Base-by-base conservation (phyloP, 176 grass and related monocot species). In the Chrysopogon serrulatus region DNA sequence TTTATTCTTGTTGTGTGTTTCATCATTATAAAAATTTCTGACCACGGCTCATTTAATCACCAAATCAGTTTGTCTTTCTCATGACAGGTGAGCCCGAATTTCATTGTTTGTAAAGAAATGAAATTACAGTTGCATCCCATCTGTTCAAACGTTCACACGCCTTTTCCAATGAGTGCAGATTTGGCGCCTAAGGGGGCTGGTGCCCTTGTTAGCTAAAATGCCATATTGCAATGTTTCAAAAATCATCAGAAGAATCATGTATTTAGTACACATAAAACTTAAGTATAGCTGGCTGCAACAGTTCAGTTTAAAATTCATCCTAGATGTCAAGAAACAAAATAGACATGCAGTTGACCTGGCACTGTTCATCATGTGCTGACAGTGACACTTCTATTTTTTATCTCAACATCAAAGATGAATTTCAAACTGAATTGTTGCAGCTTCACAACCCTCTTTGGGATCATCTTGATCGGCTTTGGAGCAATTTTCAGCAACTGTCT, bases 1-100 rank as follows among this genome's bases (percentile, higher is more conserved):
- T 56, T 71, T 77, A 86, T 54, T 54, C 43, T 65, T 86, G 16
- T 35, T 86, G 11, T 23, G 19, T 79, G 18, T 79, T 44, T 48
- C 18, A 48, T 65, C 30, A 24, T 34, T 48, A 34, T 33, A 79
- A 47, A 48, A 67, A 10, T 49, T 80, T 4, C 63, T 34, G 14
- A 48, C 10, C 10, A 34, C 18, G 26, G 41, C 23, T 47, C 1
- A 30, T 79, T 79, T 65, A 6, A 23, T 79, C 41, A 79, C 60
- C 41, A 15, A 35, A 33, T 23, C 47, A 67, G 4, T 49, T 57
- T 57, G 24, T 24, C 23, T 57, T 26, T 57, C 23, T n/a, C 54
- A 59, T 59, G 54, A 26, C 3, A 1, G 54, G 10, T 59, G 54
- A 26, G 54, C 23, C n/a, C 4, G n/a, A 23, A 11, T 57, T 57